phyloP scores from a whole-genome alignment of 2,329 filamentous ascomycete genomes.

The Aspergillus pseudoglaucus region DNA sequence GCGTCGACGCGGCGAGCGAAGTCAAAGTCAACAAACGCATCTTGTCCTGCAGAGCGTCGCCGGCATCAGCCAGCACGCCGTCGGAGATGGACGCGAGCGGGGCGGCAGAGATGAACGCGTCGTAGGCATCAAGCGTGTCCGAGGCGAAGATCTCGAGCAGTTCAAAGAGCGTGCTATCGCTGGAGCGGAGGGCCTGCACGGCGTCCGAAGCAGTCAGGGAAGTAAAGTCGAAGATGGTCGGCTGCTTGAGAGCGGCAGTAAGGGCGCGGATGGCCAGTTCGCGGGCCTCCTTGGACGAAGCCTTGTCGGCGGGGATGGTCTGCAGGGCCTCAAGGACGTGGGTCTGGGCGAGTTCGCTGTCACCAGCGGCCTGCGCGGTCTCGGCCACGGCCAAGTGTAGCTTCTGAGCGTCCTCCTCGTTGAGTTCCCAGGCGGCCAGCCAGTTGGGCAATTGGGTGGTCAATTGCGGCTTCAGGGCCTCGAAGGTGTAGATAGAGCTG shows the following conservation, averaged over 20 bases:
- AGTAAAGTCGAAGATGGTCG: slow-evolving; percentile 65
- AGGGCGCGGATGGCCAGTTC: slow-evolving; percentile 58
- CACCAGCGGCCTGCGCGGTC: slow-evolving; percentile 68
- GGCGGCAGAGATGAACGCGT: slow-evolving; percentile 72
- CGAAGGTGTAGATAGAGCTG: slow-evolving; percentile 67
- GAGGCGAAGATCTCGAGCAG: slow-evolving; percentile 92
- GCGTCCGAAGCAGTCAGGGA: slow-evolving; percentile 65
- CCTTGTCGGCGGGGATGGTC: slow-evolving; percentile 59
- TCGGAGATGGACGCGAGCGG: slow-evolving; percentile 60
- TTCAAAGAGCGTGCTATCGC: slow-evolving; percentile 78
- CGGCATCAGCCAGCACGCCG: slow-evolving; percentile 70
- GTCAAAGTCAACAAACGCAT: slow-evolving; percentile 93
- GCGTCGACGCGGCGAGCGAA: slow-evolving; percentile 75
- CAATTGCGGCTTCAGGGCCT: slow-evolving; percentile 75
- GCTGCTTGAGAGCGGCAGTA: slow-evolving; percentile 60
- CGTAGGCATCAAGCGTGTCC: slow-evolving; percentile 90
- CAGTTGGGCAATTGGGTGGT: slow-evolving; percentile 70
- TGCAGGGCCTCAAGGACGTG: slow-evolving; percentile 72
- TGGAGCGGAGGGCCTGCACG: slow-evolving; percentile 79
- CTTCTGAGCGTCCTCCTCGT: slow-evolving; percentile 74
- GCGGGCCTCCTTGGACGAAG: slow-evolving; percentile 49
- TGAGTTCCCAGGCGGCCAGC: slow-evolving; percentile 75
- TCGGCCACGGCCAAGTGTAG: slow-evolving; percentile 78
- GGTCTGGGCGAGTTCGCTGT: slow-evolving; percentile 68
- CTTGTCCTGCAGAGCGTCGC: slow-evolving; percentile 80